phyloP scores from a whole-genome alignment of 306 rosid genomes.

The Cajanus cajan region DNA sequence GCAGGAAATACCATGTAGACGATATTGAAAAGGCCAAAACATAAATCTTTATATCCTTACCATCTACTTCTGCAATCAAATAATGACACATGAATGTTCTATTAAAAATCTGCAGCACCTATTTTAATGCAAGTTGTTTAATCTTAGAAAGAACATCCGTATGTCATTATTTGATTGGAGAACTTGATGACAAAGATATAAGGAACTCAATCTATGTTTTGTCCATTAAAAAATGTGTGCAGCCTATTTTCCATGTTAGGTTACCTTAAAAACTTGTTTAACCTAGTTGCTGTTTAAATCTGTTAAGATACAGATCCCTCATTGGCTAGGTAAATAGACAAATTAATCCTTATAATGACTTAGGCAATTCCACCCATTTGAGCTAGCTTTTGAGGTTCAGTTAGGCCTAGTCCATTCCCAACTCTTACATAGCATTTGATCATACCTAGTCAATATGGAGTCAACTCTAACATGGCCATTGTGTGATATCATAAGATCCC shows the following conservation, averaged over 20 bases:
- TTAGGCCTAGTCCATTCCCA: background rate
- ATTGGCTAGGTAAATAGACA: background rate
- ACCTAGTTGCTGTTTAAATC: background rate
- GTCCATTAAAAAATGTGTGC: background rate
- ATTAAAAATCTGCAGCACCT: background rate
- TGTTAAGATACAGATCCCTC: background rate
- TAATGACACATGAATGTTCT: background rate
- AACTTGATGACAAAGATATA: background rate
- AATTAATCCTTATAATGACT: background rate
- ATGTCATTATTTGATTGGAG: background rate
- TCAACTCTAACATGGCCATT: background rate
- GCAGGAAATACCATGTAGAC: slow-evolving; percentile 2
- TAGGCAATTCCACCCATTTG: background rate
- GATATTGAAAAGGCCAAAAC: background rate
- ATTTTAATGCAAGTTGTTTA: background rate
- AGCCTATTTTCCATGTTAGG: background rate
- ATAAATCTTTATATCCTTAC: background rate
- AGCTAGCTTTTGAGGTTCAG: background rate
- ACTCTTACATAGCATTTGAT: background rate
- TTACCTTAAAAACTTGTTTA: background rate
- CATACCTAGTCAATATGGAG: background rate
- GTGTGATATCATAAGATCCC: background rate
- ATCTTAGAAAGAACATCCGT: background rate
- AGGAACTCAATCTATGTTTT: background rate
- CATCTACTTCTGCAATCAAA: background rate